Conservation (phyloP, 768 basidiomycete species). For the Cubamyces sp. region DNA sequence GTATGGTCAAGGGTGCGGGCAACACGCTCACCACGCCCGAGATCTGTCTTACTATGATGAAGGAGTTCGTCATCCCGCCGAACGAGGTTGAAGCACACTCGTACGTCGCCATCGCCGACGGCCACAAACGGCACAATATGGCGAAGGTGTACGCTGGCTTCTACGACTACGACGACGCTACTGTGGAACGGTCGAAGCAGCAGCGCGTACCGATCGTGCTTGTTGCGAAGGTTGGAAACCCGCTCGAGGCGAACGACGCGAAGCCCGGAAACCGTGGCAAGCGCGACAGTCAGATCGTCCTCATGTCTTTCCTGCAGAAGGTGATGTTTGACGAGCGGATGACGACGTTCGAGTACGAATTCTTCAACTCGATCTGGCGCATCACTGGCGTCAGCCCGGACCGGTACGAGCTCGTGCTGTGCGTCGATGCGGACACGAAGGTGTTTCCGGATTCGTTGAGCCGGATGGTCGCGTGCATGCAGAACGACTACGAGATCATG, state of each 20-base stretch:
- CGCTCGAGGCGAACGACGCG: slow-evolving; percentile 80
- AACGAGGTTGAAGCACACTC: slow-evolving; percentile 92
- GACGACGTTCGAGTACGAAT: slow-evolving; percentile 99
- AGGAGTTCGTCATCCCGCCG: slow-evolving; percentile 79
- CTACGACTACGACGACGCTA: slow-evolving; percentile 92
- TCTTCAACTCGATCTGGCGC: slow-evolving; percentile 98
- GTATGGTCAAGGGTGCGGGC: slow-evolving; percentile 96
- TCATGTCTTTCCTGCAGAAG: slow-evolving; percentile 98
- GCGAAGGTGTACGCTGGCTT: slow-evolving; percentile 98
- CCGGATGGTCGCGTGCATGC: slow-evolving; percentile 96
- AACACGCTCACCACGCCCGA: slow-evolving; percentile 91
- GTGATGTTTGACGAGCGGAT: slow-evolving; percentile 99
- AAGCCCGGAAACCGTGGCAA: slow-evolving; percentile 99
- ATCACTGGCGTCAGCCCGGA: slow-evolving; percentile 95
- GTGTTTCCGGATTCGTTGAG: slow-evolving; percentile 98
- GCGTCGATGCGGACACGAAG: slow-evolving; percentile 98
- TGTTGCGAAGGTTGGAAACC: slow-evolving; percentile 96
- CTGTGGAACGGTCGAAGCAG: slow-evolving; percentile 89
- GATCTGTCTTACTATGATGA: slow-evolving; percentile 96
- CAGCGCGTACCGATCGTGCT: slow-evolving; percentile 96
- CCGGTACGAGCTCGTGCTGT: slow-evolving; percentile 92
- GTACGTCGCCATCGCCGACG: slow-evolving; percentile 98
- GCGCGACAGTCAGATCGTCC: slow-evolving; percentile 96
- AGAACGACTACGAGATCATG: slow-evolving; percentile 97
- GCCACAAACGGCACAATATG: slow-evolving; percentile 99